These are phyloP conservation scores for Schizophyllum amplum DNA, from an alignment of 1,284 basidiomycete species.

Conservation along the genomic window DNA sequence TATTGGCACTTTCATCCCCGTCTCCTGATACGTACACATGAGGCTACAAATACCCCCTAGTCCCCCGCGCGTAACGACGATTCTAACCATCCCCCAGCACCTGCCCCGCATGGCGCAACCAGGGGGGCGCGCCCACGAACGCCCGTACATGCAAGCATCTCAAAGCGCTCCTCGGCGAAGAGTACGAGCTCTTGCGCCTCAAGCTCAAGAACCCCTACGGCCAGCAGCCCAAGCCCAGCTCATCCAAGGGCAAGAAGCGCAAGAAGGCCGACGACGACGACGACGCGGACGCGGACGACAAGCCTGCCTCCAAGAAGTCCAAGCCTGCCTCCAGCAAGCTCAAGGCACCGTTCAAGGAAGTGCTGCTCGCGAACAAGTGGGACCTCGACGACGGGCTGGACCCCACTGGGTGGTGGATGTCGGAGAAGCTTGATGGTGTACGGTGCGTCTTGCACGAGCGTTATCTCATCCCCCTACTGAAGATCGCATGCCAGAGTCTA, in stretches of 20 bases:
- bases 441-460: no score
- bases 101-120: slow-evolving; percentile 35
- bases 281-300: slow-evolving; percentile 8
- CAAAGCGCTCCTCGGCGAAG: slow-evolving; percentile 45
- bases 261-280: slow-evolving; percentile 12
- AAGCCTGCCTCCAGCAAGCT: neutral
- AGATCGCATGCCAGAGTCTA: no score
- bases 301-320: slow-evolving; percentile 6
- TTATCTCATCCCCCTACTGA: neutral
- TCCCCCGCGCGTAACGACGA: no score
- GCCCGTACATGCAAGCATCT: slow-evolving; percentile 59
- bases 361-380: slow-evolving; percentile 56
- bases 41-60: neutral
- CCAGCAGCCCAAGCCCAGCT: slow-evolving; percentile 13
- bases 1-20: neutral
- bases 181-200: slow-evolving; percentile 45
- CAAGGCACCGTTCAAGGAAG: slow-evolving; percentile 12
- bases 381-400: slow-evolving; percentile 46
- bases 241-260: slow-evolving; percentile 11
- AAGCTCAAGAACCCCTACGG: slow-evolving; percentile 40
- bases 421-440: slow-evolving; percentile 58
- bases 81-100: slow-evolving; percentile 1
- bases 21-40: neutral
- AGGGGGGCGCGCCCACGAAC: slow-evolving; percentile 40
- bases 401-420: slow-evolving; percentile 61